Percentiles rank a stretch among this genome's conserved stretches.
phyloP scores from a whole-genome alignment of 1,284 basidiomycete species.

The Quambalaria eucalypti region DNA sequence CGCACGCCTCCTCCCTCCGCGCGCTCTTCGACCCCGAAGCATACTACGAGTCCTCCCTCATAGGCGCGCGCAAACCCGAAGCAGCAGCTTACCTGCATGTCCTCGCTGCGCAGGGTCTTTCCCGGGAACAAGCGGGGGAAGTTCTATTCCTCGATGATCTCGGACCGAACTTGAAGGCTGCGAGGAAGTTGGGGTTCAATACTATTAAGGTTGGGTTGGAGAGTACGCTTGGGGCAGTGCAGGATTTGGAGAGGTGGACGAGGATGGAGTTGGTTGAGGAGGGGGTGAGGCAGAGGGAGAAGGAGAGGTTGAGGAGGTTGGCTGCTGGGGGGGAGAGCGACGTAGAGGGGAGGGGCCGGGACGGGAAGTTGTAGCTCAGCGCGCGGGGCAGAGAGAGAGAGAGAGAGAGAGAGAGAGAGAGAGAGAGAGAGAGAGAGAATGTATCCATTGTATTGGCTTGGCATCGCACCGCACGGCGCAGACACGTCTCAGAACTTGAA shows the following conservation, averaged over 20 bases:
- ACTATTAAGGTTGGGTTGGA: constrained; percentile 26
- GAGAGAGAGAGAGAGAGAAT: no score
- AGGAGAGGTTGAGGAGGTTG: not conserved
- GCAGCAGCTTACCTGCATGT: constrained; percentile 45
- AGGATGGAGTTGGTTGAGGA: not conserved
- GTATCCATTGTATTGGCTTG: no score
- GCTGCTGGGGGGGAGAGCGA: not conserved
- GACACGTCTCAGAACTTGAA: not conserved
- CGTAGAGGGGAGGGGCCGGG: not conserved
- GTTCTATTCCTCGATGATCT: constrained; percentile 48
- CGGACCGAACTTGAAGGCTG: constrained; percentile 46
- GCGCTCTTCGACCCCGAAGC: constrained; percentile 44
- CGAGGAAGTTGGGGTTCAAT: constrained; percentile 41
- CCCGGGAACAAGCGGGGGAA: constrained; percentile 35
- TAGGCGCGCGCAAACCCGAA: constrained; percentile 45
- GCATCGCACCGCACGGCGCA: no score
- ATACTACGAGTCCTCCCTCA: constrained; percentile 3
- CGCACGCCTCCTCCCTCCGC: constrained; percentile 18
- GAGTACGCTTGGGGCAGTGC: not conserved
- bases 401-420: no score
- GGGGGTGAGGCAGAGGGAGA: not conserved
- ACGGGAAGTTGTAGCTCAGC: no score
- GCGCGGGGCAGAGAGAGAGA: no score
- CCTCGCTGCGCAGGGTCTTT: constrained; percentile 24
- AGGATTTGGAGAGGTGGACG: not conserved